Base-by-base conservation (phyloP, 371 early-diverging fungal species). In the Umbelopsis sp. region DNA sequence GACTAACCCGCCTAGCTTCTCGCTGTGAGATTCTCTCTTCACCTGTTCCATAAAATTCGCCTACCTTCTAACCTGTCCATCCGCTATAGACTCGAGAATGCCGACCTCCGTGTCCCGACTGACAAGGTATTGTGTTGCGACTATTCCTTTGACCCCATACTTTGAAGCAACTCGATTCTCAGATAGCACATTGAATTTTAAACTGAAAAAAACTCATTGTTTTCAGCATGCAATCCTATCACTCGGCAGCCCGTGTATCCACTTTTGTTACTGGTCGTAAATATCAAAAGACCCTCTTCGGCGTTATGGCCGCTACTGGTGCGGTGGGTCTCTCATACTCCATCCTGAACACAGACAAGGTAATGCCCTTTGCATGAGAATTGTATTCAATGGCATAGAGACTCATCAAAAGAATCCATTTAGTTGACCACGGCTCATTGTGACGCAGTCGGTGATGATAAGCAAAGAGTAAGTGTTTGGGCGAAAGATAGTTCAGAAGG, bases 381-480 rank as follows among this genome's bases (percentile, higher is more conserved):
- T 29, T 29, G 29, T 29, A 29, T 1, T 29, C 29, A 29, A 3
- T 29, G 29, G 29, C 44, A 25, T 24, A 12, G 32, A n/a, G 22
- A 29, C 18, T 41, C 7, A 50, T 8, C 35, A 50, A 29, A 4
- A 6, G 14, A 16, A 7, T 66, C 4, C 3, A 22, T 50, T 41
- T 25, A 57, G 57, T 37, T 57, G 35, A 35, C 57, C 3, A 6
- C 35, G 53, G 69, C 66, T 16, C 50, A 74, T 50, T 78, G 79
- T 68, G 79, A 78, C 69, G 79, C 74, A 32, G 72, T 74, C 5
- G 37, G 53, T 9, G 71, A 72, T 22, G 79, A 78, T 45, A 78
- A 71, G 22, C 69, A 78, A 69, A 71, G 79, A 22, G 79, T 78
- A 78, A 74, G 72, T 67, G 7, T 35, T 57, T 57, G 14, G 8